Percentiles rank a stretch among this genome's conserved stretches.
phyloP scores from a whole-genome alignment of 2,329 filamentous ascomycete genomes.

The Fusarium metavorans region DNA sequence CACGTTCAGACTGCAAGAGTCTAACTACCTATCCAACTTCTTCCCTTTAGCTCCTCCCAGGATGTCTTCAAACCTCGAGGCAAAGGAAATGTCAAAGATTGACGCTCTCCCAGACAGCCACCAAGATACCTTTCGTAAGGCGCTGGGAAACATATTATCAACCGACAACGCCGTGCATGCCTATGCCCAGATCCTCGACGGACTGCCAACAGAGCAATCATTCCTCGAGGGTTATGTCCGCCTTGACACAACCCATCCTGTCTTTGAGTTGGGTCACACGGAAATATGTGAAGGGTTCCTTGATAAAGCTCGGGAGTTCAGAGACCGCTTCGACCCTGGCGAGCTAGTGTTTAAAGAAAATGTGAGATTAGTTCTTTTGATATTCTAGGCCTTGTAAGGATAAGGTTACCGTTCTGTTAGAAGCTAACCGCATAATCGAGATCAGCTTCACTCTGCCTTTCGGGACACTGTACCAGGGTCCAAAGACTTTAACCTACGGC shows the following conservation, averaged over 20 bases:
- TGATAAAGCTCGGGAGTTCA: not conserved
- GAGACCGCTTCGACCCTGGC: not conserved
- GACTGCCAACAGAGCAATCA: not conserved
- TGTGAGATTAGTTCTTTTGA: not conserved
- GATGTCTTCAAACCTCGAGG: not conserved
- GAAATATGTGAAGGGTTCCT: slow-evolving; percentile 5
- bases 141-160: not conserved
- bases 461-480: not conserved
- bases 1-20: not conserved
- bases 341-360: not conserved
- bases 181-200: slow-evolving; percentile 19
- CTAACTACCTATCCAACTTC: not conserved
- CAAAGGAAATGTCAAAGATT: not conserved
- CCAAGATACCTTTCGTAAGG: not conserved
- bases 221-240: not conserved
- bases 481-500: not conserved
- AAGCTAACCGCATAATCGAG: not conserved
- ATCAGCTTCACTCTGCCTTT: slow-evolving; percentile 3
- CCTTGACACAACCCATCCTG: not conserved
- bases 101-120: not conserved
- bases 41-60: not conserved
- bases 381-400: not conserved
- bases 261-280: not conserved
- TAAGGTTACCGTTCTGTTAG: not conserved
- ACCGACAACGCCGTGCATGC: not conserved